Percentiles rank a stretch among this genome's conserved stretches.
Evolutionary conservation across 129 eudicot species (phyloP).

Genomic region (Flaveria robusta): DNA sequence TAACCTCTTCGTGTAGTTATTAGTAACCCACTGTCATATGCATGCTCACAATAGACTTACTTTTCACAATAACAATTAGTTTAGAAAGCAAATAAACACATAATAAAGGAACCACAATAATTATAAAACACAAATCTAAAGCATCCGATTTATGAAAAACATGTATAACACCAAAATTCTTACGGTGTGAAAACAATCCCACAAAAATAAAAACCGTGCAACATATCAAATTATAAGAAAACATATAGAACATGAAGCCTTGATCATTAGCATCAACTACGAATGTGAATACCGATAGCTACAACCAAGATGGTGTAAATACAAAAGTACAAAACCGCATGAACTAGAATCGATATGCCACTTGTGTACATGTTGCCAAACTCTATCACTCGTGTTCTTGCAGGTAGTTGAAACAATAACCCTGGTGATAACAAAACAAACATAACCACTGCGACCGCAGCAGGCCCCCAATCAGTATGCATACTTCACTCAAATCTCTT

Average conservation of each 20-base stretch:
- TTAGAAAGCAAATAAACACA: background rate
- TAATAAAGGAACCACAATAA: background rate
- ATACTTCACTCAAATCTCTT: conserved; percentile 28
- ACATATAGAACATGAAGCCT: conserved; percentile 18
- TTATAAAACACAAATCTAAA: background rate
- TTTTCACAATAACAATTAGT: background rate
- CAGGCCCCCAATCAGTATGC: conserved; percentile 95
- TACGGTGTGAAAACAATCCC: too few relatives aligned
- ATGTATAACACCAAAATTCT: too few relatives aligned
- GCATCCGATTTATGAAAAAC: too few relatives aligned
- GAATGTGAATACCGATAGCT: conserved; percentile 90
- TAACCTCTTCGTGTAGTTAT: background rate
- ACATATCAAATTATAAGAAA: conserved; percentile 2
- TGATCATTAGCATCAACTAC: conserved; percentile 29
- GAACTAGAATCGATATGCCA: conserved; percentile 84
- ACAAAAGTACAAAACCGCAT: conserved; percentile 76
- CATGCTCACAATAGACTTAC: too few relatives aligned
- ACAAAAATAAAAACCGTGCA: too few relatives aligned
- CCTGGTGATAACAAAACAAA: conserved; percentile 88
- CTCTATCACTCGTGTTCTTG: conserved; percentile 76
- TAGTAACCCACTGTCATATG: background rate
- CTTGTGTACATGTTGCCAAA: conserved; percentile 96
- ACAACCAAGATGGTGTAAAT: conserved; percentile 81
- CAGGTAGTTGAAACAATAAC: conserved; percentile 82
- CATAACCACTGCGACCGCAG: conserved; percentile 89